These are phyloP conservation scores for Nemophila menziesii DNA, from an alignment of 257 asterid genomes.

Conservation along the genomic window DNA sequence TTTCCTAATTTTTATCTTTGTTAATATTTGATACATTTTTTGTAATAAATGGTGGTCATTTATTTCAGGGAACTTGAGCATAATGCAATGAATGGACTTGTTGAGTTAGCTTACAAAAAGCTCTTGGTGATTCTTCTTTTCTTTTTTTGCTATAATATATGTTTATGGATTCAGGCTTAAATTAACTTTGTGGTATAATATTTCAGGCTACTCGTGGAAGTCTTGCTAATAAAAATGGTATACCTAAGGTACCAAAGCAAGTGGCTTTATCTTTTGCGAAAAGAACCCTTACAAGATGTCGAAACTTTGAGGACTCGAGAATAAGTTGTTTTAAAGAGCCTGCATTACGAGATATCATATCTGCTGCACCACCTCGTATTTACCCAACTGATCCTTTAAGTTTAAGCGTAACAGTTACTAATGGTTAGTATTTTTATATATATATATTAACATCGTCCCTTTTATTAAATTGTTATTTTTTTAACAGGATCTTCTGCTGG, in stretches of 20 bases:
- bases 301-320: conserved; percentile 59
- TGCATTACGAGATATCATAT: conserved; percentile 50
- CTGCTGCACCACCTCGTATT: conserved; percentile 68
- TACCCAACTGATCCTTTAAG: conserved; percentile 43
- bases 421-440: conserved; percentile 18
- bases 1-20: not conserved
- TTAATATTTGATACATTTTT: not conserved
- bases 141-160: not conserved
- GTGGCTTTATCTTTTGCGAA: conserved; percentile 65
- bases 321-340: conserved; percentile 74
- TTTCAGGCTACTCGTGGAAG: conserved; percentile 84
- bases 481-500: conserved; percentile 16
- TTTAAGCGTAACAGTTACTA: conserved; percentile 20
- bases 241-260: conserved; percentile 66
- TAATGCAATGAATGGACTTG: conserved; percentile 67
- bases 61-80: conserved; percentile 74
- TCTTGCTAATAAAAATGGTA: conserved; percentile 67
- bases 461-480: not conserved
- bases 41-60: conserved; percentile 2
- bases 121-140: conserved; percentile 45
- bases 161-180: not conserved
- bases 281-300: conserved; percentile 71
- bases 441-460: not conserved
- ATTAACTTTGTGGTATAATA: conserved; percentile 15
- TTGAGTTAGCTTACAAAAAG: conserved; percentile 74